phyloP scores from a whole-genome alignment of 1,284 basidiomycete genomes.

The Sporisorium graminicola region DNA sequence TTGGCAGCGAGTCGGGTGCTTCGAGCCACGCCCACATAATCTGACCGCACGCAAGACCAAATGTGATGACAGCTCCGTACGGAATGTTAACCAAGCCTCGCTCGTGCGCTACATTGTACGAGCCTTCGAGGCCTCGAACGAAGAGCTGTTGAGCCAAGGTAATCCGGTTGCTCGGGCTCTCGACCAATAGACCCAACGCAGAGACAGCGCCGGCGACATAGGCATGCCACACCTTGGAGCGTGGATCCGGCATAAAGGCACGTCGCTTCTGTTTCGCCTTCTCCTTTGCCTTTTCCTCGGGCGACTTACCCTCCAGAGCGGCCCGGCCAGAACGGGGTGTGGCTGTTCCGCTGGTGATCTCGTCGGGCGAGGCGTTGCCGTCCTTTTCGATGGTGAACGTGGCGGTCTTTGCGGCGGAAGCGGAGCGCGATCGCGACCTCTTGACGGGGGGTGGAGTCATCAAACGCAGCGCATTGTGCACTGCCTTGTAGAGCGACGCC shows the following conservation, averaged over 20 bases:
- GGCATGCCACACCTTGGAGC: conserved; percentile 81
- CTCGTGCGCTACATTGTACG: conserved; percentile 80
- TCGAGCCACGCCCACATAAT: conserved; percentile 83
- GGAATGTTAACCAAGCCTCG: conserved; percentile 78
- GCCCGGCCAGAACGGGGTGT: conserved; percentile 55
- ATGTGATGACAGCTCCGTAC: conserved; percentile 85
- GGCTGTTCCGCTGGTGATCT: conserved; percentile 37
- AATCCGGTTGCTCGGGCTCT: conserved; percentile 78
- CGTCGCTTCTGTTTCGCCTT: conserved; percentile 57
- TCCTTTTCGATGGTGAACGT: conserved; percentile 23
- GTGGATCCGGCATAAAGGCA: conserved; percentile 64
- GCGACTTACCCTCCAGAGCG: conserved; percentile 54
- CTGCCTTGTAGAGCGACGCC: conserved; percentile 66
- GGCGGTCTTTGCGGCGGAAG: conserved; percentile 7
- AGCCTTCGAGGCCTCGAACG: conserved; percentile 83
- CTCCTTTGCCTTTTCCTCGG: conserved; percentile 48
- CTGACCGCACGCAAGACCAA: conserved; percentile 85
- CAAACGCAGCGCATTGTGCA: conserved; percentile 64
- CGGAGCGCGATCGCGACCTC: conserved; percentile 24
- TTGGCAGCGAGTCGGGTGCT: conserved; percentile 54
- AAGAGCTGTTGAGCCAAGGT: conserved; percentile 91
- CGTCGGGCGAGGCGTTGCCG: conserved; percentile 23
- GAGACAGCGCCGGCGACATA: conserved; percentile 86
- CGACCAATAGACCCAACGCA: conserved; percentile 84
- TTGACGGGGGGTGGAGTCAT: conserved; percentile 55